Base-by-base conservation (phyloP, 768 basidiomycete genomes). In the Podaxis sp. region DNA sequence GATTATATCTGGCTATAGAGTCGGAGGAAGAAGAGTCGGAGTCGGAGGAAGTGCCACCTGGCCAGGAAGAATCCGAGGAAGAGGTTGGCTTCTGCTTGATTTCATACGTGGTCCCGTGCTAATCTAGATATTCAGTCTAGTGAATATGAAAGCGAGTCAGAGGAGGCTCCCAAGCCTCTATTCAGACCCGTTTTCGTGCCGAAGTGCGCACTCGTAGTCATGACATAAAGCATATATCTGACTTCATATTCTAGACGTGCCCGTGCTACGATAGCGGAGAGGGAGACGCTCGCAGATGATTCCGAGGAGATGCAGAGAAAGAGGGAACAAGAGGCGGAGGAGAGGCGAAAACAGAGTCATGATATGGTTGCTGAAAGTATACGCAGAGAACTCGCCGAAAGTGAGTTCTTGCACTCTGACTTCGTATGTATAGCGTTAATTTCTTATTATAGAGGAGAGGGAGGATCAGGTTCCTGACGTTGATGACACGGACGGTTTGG, bases 281-380 rank as follows among this genome's bases (percentile, higher is more conserved):
- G 82, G 64, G 90, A 91, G 64, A 79, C 82, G 3, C 78, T 90
- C 24, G 82, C 83, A 12, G 80, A 87, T 56, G 89, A 94, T 66
- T 85, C 87, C 0, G 94, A 96, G 73, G 93, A 94, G 69, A 80
- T 86, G 6, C 70, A 85, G 56, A 82, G 79, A 70, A 84, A 79
- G 72, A 88, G 89, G 66, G 91, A 92, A 56, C 77, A 82, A 38
- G 90, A 94, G 73, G 84, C 85, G 1, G 92, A 93, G 71, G 88
- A 95, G 71, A 84, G 95, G 55, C 87, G 89, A 72, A 88, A 90
- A 70, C 91, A 96, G 69, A 92, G 91, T 64, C 93, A 97, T 67
- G 87, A 95, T 67, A 78, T 99, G 66, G 96, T 97, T 15, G 97
- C 94, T 0, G 95, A 98, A 75, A 96, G 89, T 67, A 97, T 99